Percentiles rank a stretch among this genome's conserved stretches.
These are phyloP conservation scores for Alternaria novae-zelandiae DNA, from an alignment of 2,329 filamentous ascomycete genomes.

Conservation along the genomic window DNA sequence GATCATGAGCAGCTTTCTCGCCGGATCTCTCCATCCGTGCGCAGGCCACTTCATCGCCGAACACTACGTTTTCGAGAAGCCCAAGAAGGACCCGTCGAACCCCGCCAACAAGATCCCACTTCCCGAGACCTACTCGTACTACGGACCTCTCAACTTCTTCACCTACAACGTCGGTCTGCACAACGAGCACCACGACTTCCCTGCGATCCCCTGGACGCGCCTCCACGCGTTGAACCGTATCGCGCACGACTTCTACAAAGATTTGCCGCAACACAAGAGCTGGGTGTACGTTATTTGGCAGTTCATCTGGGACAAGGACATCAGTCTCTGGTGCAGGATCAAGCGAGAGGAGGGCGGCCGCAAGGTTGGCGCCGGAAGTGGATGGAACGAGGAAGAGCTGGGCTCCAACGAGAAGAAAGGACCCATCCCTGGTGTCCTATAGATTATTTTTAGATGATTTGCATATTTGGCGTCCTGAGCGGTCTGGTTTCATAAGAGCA, in stretches of 20 bases:
- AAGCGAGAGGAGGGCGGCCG: constrained; percentile 83
- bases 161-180: constrained; percentile 98
- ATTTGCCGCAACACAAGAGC: constrained; percentile 83
- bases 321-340: constrained; percentile 89
- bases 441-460: background rate
- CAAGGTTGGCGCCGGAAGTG: constrained; percentile 58
- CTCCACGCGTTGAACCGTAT: constrained; percentile 78
- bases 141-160: constrained; percentile 86
- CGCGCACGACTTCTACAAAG: constrained; percentile 89
- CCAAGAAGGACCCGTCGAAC: constrained; percentile 62
- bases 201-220: constrained; percentile 92
- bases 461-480: constrained; percentile 6
- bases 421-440: constrained; percentile 51
- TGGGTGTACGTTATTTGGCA: constrained; percentile 96
- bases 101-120: constrained; percentile 60
- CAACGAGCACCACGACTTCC: constrained; percentile 99
- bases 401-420: constrained; percentile 56
- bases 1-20: constrained; percentile 87
- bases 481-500: constrained; percentile 1
- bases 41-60: constrained; percentile 99
- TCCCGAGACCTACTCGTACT: constrained; percentile 97
- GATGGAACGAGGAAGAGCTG: constrained; percentile 57
- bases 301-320: constrained; percentile 88
- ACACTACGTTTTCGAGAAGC: constrained; percentile 66
- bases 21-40: constrained; percentile 90